Evolutionary conservation across 768 basidiomycete genomes (phyloP).

Genomic region (Pholiota molesta): DNA sequence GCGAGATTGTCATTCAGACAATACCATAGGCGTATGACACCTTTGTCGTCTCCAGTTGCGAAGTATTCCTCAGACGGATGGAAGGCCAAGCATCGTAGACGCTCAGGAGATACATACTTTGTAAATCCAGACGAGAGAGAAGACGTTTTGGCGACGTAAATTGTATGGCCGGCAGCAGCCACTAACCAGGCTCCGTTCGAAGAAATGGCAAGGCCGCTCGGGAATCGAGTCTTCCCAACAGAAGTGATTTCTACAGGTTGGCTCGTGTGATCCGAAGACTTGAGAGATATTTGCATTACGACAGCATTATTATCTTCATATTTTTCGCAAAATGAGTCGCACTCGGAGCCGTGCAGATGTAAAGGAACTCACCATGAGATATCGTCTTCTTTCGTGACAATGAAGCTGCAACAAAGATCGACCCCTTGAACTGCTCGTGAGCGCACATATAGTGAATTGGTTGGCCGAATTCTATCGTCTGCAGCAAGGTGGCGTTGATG

Average conservation of each 20-base stretch:
- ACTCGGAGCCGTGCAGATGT: slow-evolving; percentile 1
- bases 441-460: slow-evolving; percentile 74
- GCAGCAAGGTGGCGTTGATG: slow-evolving; percentile 78
- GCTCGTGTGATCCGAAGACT: slow-evolving; percentile 43
- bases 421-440: slow-evolving; percentile 68
- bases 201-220: slow-evolving; percentile 71
- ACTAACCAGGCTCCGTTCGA: slow-evolving; percentile 80
- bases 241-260: slow-evolving; percentile 52
- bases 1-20: slow-evolving; percentile 70
- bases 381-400: slow-evolving; percentile 47
- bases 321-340: slow-evolving; percentile 11
- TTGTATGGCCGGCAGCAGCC: slow-evolving; percentile 72
- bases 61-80: slow-evolving; percentile 93
- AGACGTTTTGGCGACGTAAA: slow-evolving; percentile 69
- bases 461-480: slow-evolving; percentile 69
- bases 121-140: slow-evolving; percentile 68
- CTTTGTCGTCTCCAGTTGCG: slow-evolving; percentile 89
- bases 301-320: slow-evolving; percentile 54
- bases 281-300: slow-evolving; percentile 67
- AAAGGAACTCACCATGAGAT: slow-evolving; percentile 30
- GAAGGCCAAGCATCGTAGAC: slow-evolving; percentile 81
- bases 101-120: slow-evolving; percentile 82
- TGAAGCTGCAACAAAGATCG: slow-evolving; percentile 71
- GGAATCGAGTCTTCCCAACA: slow-evolving; percentile 69
- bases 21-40: slow-evolving; percentile 90